Evolutionary conservation across 2,329 filamentous ascomycete genomes (phyloP).

Genomic region (Aspergillus ochraceoroseus): DNA sequence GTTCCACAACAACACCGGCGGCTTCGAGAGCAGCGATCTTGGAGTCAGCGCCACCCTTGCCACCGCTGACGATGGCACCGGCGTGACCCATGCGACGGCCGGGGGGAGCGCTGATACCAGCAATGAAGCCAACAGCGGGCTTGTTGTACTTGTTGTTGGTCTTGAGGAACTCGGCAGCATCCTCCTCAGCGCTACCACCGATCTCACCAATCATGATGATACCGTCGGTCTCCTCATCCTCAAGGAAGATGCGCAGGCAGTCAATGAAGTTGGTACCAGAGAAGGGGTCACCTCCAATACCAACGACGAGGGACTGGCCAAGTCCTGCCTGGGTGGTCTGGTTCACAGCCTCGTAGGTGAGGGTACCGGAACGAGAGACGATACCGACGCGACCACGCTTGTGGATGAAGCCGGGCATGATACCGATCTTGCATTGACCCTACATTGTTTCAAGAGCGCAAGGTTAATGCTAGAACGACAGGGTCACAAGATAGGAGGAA

Average conservation of each 20-base stretch:
- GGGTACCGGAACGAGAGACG: constrained; percentile 93
- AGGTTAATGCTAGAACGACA: constrained; percentile 10
- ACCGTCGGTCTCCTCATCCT: constrained; percentile 93
- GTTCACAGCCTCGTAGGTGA: constrained; percentile 99
- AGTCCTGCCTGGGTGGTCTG: constrained; percentile 96
- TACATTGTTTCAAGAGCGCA: constrained; percentile 33
- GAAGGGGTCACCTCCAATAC: constrained; percentile 98
- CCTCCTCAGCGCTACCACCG: constrained; percentile 94
- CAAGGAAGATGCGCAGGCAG: constrained; percentile 93
- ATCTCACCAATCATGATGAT: constrained; percentile 99
- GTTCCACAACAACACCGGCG: constrained; percentile 93
- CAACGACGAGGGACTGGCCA: constrained; percentile 95
- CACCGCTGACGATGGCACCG: constrained; percentile 94
- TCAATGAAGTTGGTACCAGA: constrained; percentile 99
- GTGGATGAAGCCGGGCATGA: constrained; percentile 99
- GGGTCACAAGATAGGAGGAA: not conserved
- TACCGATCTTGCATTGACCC: constrained; percentile 99
- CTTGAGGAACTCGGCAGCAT: constrained; percentile 93
- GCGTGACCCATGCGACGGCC: constrained; percentile 98
- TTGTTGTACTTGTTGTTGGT: constrained; percentile 88
- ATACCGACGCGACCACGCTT: constrained; percentile 98
- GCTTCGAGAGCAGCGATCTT: constrained; percentile 94
- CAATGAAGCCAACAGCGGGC: constrained; percentile 97
- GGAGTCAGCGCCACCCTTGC: constrained; percentile 95
- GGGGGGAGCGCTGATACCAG: constrained; percentile 93